A percentile compares a stretch with the other conserved stretches of the same genome.
Conservation (phyloP, 2,329 filamentous ascomycete genomes). For the Proliferodiscus dingleyae region DNA sequence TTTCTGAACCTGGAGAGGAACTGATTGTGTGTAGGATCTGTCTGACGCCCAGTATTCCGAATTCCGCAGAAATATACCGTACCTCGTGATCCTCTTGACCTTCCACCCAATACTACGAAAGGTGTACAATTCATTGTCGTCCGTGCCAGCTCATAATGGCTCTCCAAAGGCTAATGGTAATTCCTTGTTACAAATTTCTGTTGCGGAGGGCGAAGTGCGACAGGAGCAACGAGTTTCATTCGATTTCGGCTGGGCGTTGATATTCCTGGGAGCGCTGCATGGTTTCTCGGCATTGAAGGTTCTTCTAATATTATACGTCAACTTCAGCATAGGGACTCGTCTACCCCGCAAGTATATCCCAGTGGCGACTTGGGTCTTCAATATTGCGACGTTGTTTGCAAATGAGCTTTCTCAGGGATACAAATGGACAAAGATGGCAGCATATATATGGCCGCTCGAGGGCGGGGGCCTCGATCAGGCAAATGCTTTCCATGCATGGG, state of each 20-base stretch:
- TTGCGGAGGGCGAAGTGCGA: constrained; percentile 46
- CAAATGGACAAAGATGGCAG: constrained; percentile 59
- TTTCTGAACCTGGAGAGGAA: background rate
- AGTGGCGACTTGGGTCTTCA: constrained; percentile 81
- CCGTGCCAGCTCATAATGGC: constrained; percentile 17
- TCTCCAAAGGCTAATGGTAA: constrained; percentile 28
- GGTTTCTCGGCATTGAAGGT: constrained; percentile 84
- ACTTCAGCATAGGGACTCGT: constrained; percentile 72
- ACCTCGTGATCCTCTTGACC: constrained; percentile 67
- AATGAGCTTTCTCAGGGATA: constrained; percentile 85
- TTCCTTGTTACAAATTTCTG: constrained; percentile 38
- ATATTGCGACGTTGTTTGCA: constrained; percentile 77
- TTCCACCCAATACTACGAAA: constrained; percentile 76
- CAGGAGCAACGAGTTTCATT: constrained; percentile 71
- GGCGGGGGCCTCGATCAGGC: constrained; percentile 4
- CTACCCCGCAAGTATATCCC: constrained; percentile 70
- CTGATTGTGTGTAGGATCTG: constrained; percentile 58
- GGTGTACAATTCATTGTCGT: constrained; percentile 54
- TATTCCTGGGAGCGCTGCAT: constrained; percentile 77
- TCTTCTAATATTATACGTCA: constrained; percentile 70
- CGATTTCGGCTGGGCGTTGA: constrained; percentile 73
- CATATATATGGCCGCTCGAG: constrained; percentile 38
- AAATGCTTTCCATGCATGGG: constrained; percentile 43
- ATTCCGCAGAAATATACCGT: constrained; percentile 83
- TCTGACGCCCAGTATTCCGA: constrained; percentile 83